Evolutionary conservation across 805 yeast species (phyloP).

Genomic region (Metschnikowia henanensis): DNA sequence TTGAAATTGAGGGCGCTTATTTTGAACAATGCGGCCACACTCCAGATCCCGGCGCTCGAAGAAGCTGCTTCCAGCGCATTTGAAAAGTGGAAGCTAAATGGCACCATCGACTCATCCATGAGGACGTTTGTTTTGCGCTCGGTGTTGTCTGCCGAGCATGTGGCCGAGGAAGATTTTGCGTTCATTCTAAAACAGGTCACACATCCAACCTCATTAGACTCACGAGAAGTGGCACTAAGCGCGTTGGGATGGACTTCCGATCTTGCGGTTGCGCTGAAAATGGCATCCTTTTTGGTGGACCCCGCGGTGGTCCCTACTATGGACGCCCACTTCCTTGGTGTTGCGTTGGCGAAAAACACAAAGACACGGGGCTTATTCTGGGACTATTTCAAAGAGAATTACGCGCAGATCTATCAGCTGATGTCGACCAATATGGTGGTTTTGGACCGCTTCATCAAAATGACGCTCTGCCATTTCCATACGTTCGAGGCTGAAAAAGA

Average conservation of each 20-base stretch:
- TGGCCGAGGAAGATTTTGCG: slow-evolving; percentile 34
- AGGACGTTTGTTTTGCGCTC: slow-evolving; percentile 44
- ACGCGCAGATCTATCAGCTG: slow-evolving; percentile 41
- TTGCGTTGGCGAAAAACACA: slow-evolving; percentile 47
- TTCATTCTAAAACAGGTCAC: slow-evolving; percentile 46
- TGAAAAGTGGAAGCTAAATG: slow-evolving; percentile 22
- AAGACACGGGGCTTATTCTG: slow-evolving; percentile 45
- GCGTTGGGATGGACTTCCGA: slow-evolving; percentile 51
- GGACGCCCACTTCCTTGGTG: slow-evolving; percentile 57
- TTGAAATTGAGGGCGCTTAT: slow-evolving; percentile 38
- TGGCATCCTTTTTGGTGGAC: slow-evolving; percentile 43
- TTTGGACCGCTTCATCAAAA: slow-evolving; percentile 46
- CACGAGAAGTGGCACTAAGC: slow-evolving; percentile 55
- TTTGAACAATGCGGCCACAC: slow-evolving; percentile 41
- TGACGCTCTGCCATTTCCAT: slow-evolving; percentile 37
- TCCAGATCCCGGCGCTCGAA: slow-evolving; percentile 38
- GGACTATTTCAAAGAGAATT: slow-evolving; percentile 50
- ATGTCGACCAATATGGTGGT: slow-evolving; percentile 53
- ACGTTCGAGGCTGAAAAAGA: slow-evolving; percentile 22
- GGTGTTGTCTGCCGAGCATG: slow-evolving; percentile 37
- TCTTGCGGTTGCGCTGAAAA: slow-evolving; percentile 31
- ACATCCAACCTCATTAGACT: slow-evolving; percentile 54
- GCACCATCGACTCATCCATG: slow-evolving; percentile 44
- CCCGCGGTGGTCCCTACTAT: slow-evolving; percentile 50
- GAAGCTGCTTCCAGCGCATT: slow-evolving; percentile 33